phyloP scores from a whole-genome alignment of 257 asterid species.

The Rubia yunnanensis region DNA sequence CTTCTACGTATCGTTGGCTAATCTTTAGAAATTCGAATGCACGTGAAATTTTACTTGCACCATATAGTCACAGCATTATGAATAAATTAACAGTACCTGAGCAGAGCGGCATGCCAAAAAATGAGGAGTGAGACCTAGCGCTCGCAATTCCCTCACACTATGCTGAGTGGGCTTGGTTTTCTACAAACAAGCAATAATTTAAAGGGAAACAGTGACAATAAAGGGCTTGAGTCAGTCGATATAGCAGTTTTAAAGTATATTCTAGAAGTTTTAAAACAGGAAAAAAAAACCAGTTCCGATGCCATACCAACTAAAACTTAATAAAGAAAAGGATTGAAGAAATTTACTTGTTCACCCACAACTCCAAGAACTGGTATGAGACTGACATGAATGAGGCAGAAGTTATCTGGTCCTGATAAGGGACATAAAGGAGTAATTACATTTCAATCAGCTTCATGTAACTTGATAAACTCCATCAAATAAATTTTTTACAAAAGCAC shows the following conservation, averaged over 20 bases:
- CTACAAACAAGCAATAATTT: constrained; percentile 10
- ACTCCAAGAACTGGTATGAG: constrained; percentile 92
- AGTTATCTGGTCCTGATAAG: constrained; percentile 66
- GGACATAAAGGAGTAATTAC: constrained; percentile 5
- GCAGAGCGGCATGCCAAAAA: constrained; percentile 93
- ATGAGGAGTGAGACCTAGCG: constrained; percentile 87
- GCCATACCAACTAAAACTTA: neutral
- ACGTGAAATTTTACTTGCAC: neutral
- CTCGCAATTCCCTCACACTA: constrained; percentile 90
- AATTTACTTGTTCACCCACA: constrained; percentile 95
- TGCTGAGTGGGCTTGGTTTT: constrained; percentile 97
- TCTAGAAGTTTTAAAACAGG: neutral
- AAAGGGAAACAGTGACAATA: neutral
- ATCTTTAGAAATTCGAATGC: no score
- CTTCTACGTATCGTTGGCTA: no score
- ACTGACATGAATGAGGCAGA: constrained; percentile 95
- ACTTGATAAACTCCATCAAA: neutral
- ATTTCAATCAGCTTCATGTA: neutral
- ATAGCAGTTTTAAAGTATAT: neutral
- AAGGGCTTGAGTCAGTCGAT: neutral
- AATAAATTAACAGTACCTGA: constrained; percentile 36
- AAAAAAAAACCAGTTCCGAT: neutral
- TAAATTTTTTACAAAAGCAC: neutral
- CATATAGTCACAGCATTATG: neutral
- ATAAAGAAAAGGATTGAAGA: constrained; percentile 5